phyloP scores from a whole-genome alignment of 192 early-diverging fungal genomes.

The Coemansia umbellata region DNA sequence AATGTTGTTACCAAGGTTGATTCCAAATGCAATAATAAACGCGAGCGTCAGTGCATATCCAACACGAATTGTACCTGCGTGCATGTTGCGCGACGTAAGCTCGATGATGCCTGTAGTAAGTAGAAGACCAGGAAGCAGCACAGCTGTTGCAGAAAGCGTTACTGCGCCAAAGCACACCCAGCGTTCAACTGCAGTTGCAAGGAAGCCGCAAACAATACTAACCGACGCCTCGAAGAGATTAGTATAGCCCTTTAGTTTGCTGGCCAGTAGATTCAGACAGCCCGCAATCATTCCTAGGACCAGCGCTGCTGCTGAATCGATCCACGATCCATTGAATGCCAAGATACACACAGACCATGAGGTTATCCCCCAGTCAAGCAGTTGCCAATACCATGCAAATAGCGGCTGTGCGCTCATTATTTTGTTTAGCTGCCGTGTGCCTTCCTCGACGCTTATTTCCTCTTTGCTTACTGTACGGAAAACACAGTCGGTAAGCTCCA shows the following conservation, averaged over 20 bases:
- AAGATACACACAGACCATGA: slow-evolving; percentile 57
- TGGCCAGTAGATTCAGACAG: slow-evolving; percentile 54
- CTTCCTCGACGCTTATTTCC: slow-evolving; percentile 56
- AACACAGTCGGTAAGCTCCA: slow-evolving; percentile 57
- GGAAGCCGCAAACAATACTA: slow-evolving; percentile 56
- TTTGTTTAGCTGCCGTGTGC: slow-evolving; percentile 51
- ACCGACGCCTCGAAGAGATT: slow-evolving; percentile 65
- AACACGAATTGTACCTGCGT: slow-evolving; percentile 77
- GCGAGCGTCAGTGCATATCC: slow-evolving; percentile 74
- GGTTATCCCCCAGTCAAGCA: slow-evolving; percentile 53
- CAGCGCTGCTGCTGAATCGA: slow-evolving; percentile 55
- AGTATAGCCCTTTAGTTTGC: slow-evolving; percentile 52
- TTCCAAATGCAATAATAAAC: slow-evolving; percentile 67
- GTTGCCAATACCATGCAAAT: slow-evolving; percentile 55
- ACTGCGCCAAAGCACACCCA: slow-evolving; percentile 60
- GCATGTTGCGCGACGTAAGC: slow-evolving; percentile 75
- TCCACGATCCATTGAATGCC: slow-evolving; percentile 63
- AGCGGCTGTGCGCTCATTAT: slow-evolving; percentile 48
- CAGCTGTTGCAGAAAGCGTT: slow-evolving; percentile 56
- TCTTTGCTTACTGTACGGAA: slow-evolving; percentile 57
- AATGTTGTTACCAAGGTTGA: slow-evolving; percentile 57
- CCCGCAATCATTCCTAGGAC: slow-evolving; percentile 53
- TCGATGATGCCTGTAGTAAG: slow-evolving; percentile 81
- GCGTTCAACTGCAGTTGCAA: slow-evolving; percentile 48
- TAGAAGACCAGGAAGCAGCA: slow-evolving; percentile 63